phyloP scores from a whole-genome alignment of 768 basidiomycete genomes.

The Psilocybe azurescens region DNA sequence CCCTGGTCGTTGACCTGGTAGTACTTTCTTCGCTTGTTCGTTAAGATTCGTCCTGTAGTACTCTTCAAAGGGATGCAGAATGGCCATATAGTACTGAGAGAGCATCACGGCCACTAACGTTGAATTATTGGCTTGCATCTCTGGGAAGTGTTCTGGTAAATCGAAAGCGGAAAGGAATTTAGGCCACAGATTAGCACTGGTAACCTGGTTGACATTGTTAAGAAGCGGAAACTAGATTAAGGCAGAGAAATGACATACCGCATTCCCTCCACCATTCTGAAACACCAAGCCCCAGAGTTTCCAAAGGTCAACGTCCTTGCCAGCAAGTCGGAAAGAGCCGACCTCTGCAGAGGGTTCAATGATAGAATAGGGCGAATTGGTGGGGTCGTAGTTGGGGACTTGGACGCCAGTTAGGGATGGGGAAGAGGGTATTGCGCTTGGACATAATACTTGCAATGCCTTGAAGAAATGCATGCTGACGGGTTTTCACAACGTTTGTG shows the following conservation, averaged over 20 bases:
- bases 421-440: slow-evolving; percentile 66
- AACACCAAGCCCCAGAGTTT: slow-evolving; percentile 70
- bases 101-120: slow-evolving; percentile 56
- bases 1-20: slow-evolving; percentile 45
- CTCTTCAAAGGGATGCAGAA: slow-evolving; percentile 78
- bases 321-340: slow-evolving; percentile 71
- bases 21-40: slow-evolving; percentile 62
- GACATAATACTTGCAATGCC: slow-evolving; percentile 66
- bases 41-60: slow-evolving; percentile 64
- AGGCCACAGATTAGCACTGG: slow-evolving; percentile 60
- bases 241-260: slow-evolving; percentile 47
- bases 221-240: slow-evolving; percentile 12
- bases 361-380: slow-evolving; percentile 64
- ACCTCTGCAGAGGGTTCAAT: slow-evolving; percentile 67
- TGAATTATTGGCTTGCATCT: slow-evolving; percentile 50
- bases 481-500: slow-evolving; percentile 48
- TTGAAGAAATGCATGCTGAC: slow-evolving; percentile 63
- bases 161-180: slow-evolving; percentile 59
- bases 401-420: slow-evolving; percentile 72
- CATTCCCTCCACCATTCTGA: slow-evolving; percentile 63
- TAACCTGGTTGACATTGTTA: slow-evolving; percentile 42
- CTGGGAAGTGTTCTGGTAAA: slow-evolving; percentile 61
- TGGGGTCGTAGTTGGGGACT: slow-evolving; percentile 64
- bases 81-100: slow-evolving; percentile 61
- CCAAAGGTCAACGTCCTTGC: slow-evolving; percentile 79